Evolutionary conservation across 2,329 filamentous ascomycete species (phyloP).

Genomic region (Talaromyces sp.): DNA sequence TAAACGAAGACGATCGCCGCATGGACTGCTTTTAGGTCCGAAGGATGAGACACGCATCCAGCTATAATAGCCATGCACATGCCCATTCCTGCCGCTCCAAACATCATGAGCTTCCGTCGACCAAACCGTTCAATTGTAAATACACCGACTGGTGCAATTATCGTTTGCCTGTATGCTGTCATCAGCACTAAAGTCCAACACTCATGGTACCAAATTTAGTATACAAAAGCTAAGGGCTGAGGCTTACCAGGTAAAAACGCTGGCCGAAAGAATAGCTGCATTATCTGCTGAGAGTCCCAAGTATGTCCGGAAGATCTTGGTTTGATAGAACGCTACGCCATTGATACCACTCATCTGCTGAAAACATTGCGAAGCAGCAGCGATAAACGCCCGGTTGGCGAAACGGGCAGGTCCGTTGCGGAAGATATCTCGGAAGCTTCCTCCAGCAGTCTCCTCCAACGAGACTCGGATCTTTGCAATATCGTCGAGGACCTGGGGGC

Average conservation of each 20-base stretch:
- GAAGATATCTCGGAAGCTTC: slow-evolving; percentile 47
- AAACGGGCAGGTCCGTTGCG: slow-evolving; percentile 43
- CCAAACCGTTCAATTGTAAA: slow-evolving; percentile 54
- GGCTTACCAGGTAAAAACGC: slow-evolving; percentile 11
- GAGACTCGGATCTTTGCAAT: slow-evolving; percentile 48
- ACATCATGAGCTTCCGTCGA: slow-evolving; percentile 52
- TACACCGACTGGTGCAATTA: slow-evolving; percentile 24
- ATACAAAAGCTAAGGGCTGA: slow-evolving; percentile 56
- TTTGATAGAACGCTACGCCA: slow-evolving; percentile 49
- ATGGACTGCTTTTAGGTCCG: slow-evolving; percentile 18
- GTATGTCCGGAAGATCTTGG: slow-evolving; percentile 57
- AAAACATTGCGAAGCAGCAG: slow-evolving; percentile 57
- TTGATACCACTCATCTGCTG: slow-evolving; percentile 58
- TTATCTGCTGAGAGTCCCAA: slow-evolving; percentile 27
- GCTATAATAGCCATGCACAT: slow-evolving; percentile 15
- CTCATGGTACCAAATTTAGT: slow-evolving; percentile 16
- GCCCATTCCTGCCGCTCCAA: slow-evolving; percentile 27
- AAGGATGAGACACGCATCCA: slow-evolving; percentile 9
- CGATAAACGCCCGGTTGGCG: slow-evolving; percentile 53
- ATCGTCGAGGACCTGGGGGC: slow-evolving; percentile 52
- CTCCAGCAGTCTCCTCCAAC: slow-evolving; percentile 39
- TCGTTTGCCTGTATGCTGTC: slow-evolving; percentile 21
- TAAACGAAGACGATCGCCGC: slow-evolving; percentile 60
- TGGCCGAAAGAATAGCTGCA: slow-evolving; percentile 31
- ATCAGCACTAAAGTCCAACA: slow-evolving; percentile 22